phyloP scores from a whole-genome alignment of 2,329 filamentous ascomycete species.

The Sclerotinia sclerotiorum region DNA sequence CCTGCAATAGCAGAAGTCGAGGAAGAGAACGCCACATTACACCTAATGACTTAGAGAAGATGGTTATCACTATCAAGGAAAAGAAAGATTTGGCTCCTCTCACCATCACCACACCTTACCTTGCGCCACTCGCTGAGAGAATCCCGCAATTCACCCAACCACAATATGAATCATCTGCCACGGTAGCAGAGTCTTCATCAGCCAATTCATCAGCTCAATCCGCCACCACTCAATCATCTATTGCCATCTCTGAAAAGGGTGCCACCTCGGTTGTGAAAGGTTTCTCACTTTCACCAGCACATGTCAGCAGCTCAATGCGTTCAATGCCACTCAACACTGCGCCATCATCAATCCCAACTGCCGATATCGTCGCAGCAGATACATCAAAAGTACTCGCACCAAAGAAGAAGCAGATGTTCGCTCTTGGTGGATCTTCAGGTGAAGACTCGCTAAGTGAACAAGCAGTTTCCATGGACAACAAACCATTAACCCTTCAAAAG shows the following conservation, averaged over 20 bases:
- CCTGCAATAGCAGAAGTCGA: slow-evolving; percentile 67
- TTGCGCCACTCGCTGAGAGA: slow-evolving; percentile 43
- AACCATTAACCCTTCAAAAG: slow-evolving; percentile 32
- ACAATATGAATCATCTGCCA: slow-evolving; percentile 53
- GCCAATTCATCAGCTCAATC: slow-evolving; percentile 37
- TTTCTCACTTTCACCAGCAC: slow-evolving; percentile 82
- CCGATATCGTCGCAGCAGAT: slow-evolving; percentile 49
- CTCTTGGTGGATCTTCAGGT: slow-evolving; percentile 44
- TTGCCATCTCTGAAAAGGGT: slow-evolving; percentile 39
- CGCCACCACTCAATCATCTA: slow-evolving; percentile 46
- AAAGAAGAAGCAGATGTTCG: slow-evolving; percentile 56
- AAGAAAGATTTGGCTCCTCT: slow-evolving; percentile 67
- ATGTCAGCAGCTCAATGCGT: slow-evolving; percentile 67
- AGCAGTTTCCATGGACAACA: slow-evolving; percentile 35
- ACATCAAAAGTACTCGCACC: slow-evolving; percentile 65
- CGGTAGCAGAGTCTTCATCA: slow-evolving; percentile 31
- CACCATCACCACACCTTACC: slow-evolving; percentile 42
- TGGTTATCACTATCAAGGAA: slow-evolving; percentile 88
- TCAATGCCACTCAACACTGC: slow-evolving; percentile 42
- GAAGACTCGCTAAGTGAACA: slow-evolving; percentile 42
- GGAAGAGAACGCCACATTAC: slow-evolving; percentile 85
- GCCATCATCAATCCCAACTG: slow-evolving; percentile 49
- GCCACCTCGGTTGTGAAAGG: slow-evolving; percentile 73
- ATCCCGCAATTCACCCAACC: not conserved
- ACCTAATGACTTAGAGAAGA: slow-evolving; percentile 88